Evolutionary conservation across 140 eudicot species (phyloP).

Genomic region (Senecio squalidus): DNA sequence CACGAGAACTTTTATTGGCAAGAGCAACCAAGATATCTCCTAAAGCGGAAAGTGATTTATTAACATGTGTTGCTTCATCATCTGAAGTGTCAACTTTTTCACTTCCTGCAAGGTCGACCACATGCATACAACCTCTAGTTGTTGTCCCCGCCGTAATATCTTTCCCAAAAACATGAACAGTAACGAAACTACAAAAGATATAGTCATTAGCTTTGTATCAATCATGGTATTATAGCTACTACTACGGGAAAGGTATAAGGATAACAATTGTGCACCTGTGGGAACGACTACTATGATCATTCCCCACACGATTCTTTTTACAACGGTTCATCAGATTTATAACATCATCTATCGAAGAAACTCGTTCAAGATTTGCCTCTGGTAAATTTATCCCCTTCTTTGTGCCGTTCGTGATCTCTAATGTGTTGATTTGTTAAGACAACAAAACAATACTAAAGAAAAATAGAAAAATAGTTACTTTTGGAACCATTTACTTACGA

Average conservation of each 20-base stretch:
- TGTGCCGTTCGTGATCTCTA: conserved; percentile 57
- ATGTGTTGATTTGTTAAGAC: conserved; percentile 46
- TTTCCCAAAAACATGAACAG: conserved; percentile 71
- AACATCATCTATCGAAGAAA: conserved; percentile 67
- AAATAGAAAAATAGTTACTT: not conserved
- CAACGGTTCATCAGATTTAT: conserved; percentile 59
- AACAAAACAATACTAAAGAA: not conserved
- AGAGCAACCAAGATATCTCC: conserved; percentile 75
- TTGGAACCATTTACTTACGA: too few species aligned
- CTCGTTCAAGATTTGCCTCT: conserved; percentile 62
- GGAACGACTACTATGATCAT: conserved; percentile 74
- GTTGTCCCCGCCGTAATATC: conserved; percentile 53
- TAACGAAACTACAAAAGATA: conserved; percentile 58
- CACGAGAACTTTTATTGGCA: conserved; percentile 45
- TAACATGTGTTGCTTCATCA: conserved; percentile 63
- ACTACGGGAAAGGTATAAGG: not conserved
- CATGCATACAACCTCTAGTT: conserved; percentile 65
- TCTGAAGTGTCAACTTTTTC: conserved; percentile 57
- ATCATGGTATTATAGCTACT: not conserved
- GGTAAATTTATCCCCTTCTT: conserved; percentile 77
- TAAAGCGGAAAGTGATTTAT: conserved; percentile 59
- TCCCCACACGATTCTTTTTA: conserved; percentile 54
- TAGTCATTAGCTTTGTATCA: not conserved
- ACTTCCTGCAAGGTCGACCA: conserved; percentile 87
- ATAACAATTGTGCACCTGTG: conserved; percentile 47